Percentiles rank a stretch among this genome's conserved stretches.
These are phyloP conservation scores for Epichloe sylvatica DNA, from an alignment of 2,329 filamentous ascomycete species.

Conservation along the genomic window DNA sequence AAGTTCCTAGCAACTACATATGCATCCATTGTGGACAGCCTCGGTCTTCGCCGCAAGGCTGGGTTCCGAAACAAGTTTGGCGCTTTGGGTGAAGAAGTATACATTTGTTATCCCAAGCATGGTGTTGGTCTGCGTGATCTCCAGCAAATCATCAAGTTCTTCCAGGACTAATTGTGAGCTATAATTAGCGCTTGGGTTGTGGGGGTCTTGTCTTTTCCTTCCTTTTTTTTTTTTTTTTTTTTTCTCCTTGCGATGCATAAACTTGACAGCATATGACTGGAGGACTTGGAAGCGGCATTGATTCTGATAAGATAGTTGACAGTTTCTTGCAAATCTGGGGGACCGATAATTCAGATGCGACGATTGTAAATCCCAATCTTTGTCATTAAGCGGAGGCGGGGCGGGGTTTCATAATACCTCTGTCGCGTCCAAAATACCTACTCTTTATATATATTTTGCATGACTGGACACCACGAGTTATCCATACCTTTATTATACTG, in stretches of 20 bases:
- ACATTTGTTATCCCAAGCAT: constrained; percentile 79
- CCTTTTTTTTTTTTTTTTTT: too few relatives aligned
- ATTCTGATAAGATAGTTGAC: background rate
- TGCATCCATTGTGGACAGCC: constrained; percentile 65
- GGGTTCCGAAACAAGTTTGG: constrained; percentile 89
- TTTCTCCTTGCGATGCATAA: background rate
- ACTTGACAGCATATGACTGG: background rate
- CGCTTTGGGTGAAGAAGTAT: constrained; percentile 68
- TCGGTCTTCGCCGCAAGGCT: constrained; percentile 69
- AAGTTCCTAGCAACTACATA: constrained; percentile 75
- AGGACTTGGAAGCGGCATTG: background rate
- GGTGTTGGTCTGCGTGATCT: constrained; percentile 71
- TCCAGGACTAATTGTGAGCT: constrained; percentile 47
- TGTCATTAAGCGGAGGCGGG: too few relatives aligned
- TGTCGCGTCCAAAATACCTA: too few relatives aligned
- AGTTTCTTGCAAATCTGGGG: too few relatives aligned
- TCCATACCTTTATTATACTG: too few relatives aligned
- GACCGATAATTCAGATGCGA: too few relatives aligned
- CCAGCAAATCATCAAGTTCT: constrained; percentile 79
- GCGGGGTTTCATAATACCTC: too few relatives aligned
- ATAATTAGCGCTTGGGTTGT: too few relatives aligned
- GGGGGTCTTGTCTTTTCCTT: too few relatives aligned
- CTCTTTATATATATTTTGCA: too few relatives aligned
- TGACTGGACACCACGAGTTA: too few relatives aligned
- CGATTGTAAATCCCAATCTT: too few relatives aligned